phyloP scores from a whole-genome alignment of 1,284 basidiomycete genomes.

The Phlebopus sp. region DNA sequence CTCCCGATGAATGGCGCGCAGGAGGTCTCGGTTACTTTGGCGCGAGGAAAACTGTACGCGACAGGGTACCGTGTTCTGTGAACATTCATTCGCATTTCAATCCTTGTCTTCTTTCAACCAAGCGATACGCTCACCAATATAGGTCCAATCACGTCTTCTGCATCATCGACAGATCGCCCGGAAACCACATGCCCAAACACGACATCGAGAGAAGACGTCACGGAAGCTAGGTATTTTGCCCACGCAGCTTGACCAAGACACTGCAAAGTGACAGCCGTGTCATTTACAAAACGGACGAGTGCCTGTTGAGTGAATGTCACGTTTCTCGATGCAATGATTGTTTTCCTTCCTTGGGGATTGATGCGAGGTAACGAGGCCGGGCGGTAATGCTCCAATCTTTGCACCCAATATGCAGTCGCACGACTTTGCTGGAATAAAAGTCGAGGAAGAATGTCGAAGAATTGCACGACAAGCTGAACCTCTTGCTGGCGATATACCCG shows the following conservation, averaged over 20 bases:
- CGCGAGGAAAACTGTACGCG: constrained; percentile 33
- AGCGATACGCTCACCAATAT: constrained; percentile 39
- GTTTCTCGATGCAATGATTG: constrained; percentile 10
- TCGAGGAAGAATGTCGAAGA: constrained; percentile 34
- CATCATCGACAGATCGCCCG: constrained; percentile 40
- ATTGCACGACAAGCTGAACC: constrained; percentile 28
- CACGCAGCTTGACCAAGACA: constrained; percentile 43
- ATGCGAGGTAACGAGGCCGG: constrained; percentile 19
- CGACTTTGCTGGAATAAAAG: constrained; percentile 37
- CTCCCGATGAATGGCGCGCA: constrained; percentile 37
- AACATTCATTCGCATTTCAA: background rate
- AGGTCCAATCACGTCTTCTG: constrained; percentile 48
- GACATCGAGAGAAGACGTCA: constrained; percentile 36
- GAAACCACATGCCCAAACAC: constrained; percentile 51
- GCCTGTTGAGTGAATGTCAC: constrained; percentile 10
- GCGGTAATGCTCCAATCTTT: constrained; percentile 30
- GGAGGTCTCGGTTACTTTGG: constrained; percentile 35
- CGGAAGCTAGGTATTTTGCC: constrained; percentile 39
- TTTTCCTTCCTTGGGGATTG: constrained; percentile 6
- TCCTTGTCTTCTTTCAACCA: background rate
- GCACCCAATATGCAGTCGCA: constrained; percentile 42
- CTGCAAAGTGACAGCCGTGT: constrained; percentile 34
- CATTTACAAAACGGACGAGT: constrained; percentile 15
- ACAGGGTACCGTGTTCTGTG: constrained; percentile 48
- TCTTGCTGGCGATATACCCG: constrained; percentile 30